phyloP scores from a whole-genome alignment of 257 asterid species.

The Solanum virginianum region DNA sequence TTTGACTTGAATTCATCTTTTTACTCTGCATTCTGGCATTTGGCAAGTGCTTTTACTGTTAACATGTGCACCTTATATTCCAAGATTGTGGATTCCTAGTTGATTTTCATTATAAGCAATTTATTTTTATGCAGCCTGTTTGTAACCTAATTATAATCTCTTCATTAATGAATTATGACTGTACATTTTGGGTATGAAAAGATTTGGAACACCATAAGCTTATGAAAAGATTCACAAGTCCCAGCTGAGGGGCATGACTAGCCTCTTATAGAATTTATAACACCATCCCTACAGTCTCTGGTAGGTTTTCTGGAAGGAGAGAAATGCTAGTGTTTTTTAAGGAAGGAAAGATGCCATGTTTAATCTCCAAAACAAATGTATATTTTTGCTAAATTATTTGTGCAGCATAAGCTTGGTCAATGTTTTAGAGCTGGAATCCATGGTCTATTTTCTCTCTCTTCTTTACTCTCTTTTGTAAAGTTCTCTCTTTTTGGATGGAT shows the following conservation, averaged over 20 bases:
- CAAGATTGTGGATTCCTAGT: neutral
- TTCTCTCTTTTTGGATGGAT: neutral
- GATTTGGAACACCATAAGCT: neutral
- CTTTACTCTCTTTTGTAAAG: neutral
- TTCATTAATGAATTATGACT: neutral
- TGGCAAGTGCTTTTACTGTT: neutral
- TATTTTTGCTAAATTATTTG: neutral
- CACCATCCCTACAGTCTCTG: neutral
- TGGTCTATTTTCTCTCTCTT: neutral
- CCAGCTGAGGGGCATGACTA: neutral
- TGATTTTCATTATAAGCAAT: neutral
- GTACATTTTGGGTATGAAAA: neutral
- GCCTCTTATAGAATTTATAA: neutral
- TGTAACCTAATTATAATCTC: neutral
- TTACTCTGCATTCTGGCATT: neutral
- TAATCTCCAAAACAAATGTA: neutral
- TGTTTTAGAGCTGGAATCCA: neutral
- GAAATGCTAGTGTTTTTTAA: neutral
- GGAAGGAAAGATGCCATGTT: neutral
- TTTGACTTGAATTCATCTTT: neutral
- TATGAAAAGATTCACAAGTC: neutral
- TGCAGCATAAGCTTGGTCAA: neutral
- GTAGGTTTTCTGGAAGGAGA: neutral
- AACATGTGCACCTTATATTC: neutral
- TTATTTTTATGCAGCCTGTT: neutral